A percentile compares a stretch with the other conserved stretches of the same genome.
Evolutionary conservation across 106 monocot species (phyloP).

Genomic region (Allium fistulosum): DNA sequence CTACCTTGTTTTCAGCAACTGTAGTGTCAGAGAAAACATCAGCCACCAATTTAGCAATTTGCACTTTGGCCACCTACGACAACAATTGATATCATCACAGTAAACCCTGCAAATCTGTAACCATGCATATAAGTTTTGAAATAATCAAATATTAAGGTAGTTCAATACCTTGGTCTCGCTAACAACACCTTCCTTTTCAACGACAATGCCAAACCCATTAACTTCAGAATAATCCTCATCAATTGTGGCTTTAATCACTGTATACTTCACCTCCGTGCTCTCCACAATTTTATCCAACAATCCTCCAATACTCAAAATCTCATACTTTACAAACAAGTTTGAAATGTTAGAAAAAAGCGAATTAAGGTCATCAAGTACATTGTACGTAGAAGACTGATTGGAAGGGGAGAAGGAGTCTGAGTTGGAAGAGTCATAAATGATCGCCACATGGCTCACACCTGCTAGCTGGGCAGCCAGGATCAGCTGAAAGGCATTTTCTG

Average conservation of each 20-base stretch:
- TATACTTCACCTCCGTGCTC: conserved; percentile 58
- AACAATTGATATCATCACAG: neutral
- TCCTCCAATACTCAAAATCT: conserved; percentile 44
- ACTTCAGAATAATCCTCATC: conserved; percentile 45
- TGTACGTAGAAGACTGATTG: conserved; percentile 26
- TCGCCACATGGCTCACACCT: conserved; percentile 50
- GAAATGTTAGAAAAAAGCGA: conserved; percentile 75
- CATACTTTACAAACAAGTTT: conserved; percentile 32
- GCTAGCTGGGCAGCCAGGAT: conserved; percentile 69
- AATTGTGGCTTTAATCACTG: conserved; percentile 62
- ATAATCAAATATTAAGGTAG: too few relatives aligned
- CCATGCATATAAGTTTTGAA: too few relatives aligned
- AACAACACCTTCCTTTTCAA: too few relatives aligned
- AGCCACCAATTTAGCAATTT: too few relatives aligned
- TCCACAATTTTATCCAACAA: conserved; percentile 57
- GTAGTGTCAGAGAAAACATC: too few relatives aligned
- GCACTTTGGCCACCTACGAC: conserved; percentile 66
- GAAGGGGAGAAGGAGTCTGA: conserved; percentile 3
- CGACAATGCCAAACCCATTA: conserved; percentile 25
- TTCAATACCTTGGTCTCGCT: too few relatives aligned
- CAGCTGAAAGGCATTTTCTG: too few relatives aligned
- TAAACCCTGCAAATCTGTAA: too few relatives aligned
- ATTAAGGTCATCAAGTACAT: conserved; percentile 81
- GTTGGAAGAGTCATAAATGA: conserved; percentile 51
- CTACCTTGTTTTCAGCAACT: too few relatives aligned